Base-by-base conservation (phyloP, 768 basidiomycete species). In the Stropharia rugosoannulata region DNA sequence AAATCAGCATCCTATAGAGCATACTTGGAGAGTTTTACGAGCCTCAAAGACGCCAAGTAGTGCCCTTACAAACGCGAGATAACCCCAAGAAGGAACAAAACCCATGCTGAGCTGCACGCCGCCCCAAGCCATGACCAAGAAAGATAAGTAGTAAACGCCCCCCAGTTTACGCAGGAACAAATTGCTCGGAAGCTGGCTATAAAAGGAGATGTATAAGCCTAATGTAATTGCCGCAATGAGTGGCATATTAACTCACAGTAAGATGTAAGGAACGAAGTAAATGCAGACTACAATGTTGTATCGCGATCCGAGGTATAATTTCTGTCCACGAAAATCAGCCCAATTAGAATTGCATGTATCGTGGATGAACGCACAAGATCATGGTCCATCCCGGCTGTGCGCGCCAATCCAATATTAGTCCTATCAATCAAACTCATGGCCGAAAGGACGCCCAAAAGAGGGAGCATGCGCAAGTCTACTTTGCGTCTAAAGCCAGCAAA, bases 21-120 rank as follows among this genome's bases (percentile, higher is more conserved):
- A 42, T 45, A 46, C 7, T 32, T 39, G 15, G 22, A 49, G 42
- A 27, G 22, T 42, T 27, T 32, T 10, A 32, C 65, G 4, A 22
- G 78, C 80, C 68, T 80, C 79, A 49, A 79, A 74, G 12, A 63
- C 62, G 49, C 79, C 79, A 35, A 80, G 69, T 18, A 79, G 58
- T 4, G 71, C 68, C 47, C 79, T 66, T 56, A 74, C 75, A 27
- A 79, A 58, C 10, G 66, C 69, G 53, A 80, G 64, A 43, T 70
- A 61, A 18, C 68, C 64, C 80, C 79, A 81, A 29, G 64, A 66
- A 0, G 71, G 65, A 12, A 77, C 75, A 55, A 80, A 80, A 2
- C 75, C 79, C 79, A 80, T 80, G 10, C 68, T 68, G 19, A 80
- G 62, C 62, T 79, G 73, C 13, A 75, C 74, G 25, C 64, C 57